Evolutionary conservation across 2,329 filamentous ascomycete species (phyloP), one percentile per base, ranked within the genome.

Genomic region (Sclerotiophoma versabilis): DNA sequence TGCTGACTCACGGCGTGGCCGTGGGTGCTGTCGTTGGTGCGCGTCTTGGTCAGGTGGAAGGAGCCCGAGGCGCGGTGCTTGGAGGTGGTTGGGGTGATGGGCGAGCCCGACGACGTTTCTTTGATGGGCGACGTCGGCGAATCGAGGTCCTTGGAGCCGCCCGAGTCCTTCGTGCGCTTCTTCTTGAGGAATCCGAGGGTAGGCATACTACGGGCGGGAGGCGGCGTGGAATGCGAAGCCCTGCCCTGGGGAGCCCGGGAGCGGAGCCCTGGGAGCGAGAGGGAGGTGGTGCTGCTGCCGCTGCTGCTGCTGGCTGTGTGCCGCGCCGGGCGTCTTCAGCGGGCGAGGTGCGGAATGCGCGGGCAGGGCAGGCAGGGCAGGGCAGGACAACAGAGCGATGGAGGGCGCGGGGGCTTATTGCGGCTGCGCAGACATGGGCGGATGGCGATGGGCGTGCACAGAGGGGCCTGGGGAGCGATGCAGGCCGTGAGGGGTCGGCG

Each of bases 141-240:
- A 74, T 87, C 85, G 74, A 83, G 77, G 76, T 87, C 83, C 73
- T 80, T 83, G 75, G 76, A 77, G 62, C 81, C 79, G 66, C 79
- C 76, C 69, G 87, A 90, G 82, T 97, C 92, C 86, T 92, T 96
- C 80, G 92, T 96, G 86, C 92, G 89, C 85, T 96, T 96, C 86
- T 96, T 98, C 86, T 97, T 97, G 76, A 98, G 87, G 75, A 97
- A 92, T 78, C 92, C 92, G 83, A 97, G 86, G 78, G 86, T 91
- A 87, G 93, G 95, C 95, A 99, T 98, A 77, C 70, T 67, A 26
- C 39, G 41, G 9, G 27, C 22, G 37, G 29, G 46, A 4, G 15
- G 25, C 23, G 34, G 11, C 9, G 23, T 51, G 60, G 63, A 63
- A 70, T 62, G 64, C 58, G 58, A 57, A 30, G 62, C 64, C 58